Conservation (phyloP, 495 filamentous ascomycete genomes). For the Penicillium mononematosum region DNA sequence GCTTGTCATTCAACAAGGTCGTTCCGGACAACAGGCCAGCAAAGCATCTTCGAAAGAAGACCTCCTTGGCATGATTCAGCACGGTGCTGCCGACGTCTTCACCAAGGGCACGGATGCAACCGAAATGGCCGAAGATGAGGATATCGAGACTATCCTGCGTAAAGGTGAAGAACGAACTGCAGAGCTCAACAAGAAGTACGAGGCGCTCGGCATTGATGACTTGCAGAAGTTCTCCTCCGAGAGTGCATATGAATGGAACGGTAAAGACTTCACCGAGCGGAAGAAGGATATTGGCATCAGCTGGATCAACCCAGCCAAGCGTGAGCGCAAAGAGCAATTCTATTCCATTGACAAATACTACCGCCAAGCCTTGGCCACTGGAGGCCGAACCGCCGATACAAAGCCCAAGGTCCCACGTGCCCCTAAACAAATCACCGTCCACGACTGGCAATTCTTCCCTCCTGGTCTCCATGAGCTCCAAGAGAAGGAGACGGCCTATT, state of each 20-base stretch:
- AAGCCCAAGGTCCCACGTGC: conserved; percentile 96
- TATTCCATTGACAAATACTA: conserved; percentile 99
- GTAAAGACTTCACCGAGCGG: conserved; percentile 81
- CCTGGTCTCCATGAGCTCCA: conserved; percentile 79
- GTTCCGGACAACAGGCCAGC: conserved; percentile 87
- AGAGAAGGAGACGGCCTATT: conserved; percentile 92
- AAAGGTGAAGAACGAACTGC: conserved; percentile 88
- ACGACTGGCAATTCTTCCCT: conserved; percentile 98
- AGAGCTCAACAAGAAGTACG: conserved; percentile 86
- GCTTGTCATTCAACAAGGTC: conserved; percentile 98
- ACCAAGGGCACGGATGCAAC: conserved; percentile 54
- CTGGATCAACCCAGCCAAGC: conserved; percentile 99
- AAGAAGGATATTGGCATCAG: conserved; percentile 93
- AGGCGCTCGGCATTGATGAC: conserved; percentile 97
- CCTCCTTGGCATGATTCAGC: conserved; percentile 95
- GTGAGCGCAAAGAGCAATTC: conserved; percentile 95
- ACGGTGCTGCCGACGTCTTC: conserved; percentile 94
- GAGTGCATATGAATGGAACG: conserved; percentile 98
- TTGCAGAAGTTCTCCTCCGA: conserved; percentile 97
- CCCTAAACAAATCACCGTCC: conserved; percentile 86
- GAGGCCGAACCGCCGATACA: conserved; percentile 77
- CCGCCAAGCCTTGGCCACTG: conserved; percentile 82
- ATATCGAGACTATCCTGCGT: conserved; percentile 83
- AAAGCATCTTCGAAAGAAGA: conserved; percentile 92
- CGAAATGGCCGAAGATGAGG: conserved; percentile 69